Evolutionary conservation across 2,329 filamentous ascomycete species (phyloP).

Genomic region (Alternaria novae-zelandiae): DNA sequence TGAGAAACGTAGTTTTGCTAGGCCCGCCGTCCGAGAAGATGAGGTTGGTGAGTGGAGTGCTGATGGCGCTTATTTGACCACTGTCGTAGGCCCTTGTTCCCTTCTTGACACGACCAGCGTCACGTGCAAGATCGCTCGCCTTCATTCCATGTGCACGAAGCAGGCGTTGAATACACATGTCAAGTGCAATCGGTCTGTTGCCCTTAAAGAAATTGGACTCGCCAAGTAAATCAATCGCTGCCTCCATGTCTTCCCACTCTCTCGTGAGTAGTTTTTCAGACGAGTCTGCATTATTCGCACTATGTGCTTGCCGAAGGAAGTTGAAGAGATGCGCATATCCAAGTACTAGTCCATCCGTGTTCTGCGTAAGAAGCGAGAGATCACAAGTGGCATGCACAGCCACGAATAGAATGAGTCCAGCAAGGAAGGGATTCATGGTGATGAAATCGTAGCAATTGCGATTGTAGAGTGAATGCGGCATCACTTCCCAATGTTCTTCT

Average conservation of each 20-base stretch:
- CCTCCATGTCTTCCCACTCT: not conserved
- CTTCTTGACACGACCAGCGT: not conserved
- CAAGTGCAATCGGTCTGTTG: not conserved
- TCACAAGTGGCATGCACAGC: too few species aligned
- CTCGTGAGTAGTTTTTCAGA: too few species aligned
- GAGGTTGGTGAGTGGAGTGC: fast-evolving
- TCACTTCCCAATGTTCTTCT: too few species aligned
- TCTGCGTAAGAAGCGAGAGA: too few species aligned
- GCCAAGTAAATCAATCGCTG: not conserved
- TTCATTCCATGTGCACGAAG: not conserved
- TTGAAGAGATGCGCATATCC: not conserved
- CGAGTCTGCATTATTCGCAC: too few species aligned
- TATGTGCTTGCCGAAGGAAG: not conserved
- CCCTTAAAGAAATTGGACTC: not conserved
- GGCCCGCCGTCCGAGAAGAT: not conserved
- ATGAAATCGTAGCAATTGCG: too few species aligned
- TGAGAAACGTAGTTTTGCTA: not conserved
- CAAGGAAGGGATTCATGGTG: too few species aligned
- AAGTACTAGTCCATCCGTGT: too few species aligned
- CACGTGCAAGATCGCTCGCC: not conserved
- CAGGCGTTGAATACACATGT: not conserved
- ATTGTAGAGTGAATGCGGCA: too few species aligned
- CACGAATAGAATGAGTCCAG: too few species aligned
- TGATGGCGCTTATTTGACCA: not conserved
- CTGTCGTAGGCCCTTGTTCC: too few species aligned